A percentile compares a stretch with the other conserved stretches of the same genome.
Conservation (phyloP, 148 eudicot species). For the Vaccinium corymbosum region DNA sequence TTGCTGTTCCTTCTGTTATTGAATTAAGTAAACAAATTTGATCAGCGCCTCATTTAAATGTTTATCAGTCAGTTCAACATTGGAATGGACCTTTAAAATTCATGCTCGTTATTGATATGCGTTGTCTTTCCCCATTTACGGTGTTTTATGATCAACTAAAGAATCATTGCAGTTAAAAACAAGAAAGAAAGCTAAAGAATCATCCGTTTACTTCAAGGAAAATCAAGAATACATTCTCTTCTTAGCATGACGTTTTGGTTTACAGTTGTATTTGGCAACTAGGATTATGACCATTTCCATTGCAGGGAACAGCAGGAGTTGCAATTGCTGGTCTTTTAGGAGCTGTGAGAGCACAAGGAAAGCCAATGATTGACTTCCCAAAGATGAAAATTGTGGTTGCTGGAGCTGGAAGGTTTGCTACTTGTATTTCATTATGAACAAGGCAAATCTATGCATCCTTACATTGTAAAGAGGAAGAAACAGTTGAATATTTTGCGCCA, state of each 20-base stretch:
- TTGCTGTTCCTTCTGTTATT: not conserved
- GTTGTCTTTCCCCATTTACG: not conserved
- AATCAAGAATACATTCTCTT: not conserved
- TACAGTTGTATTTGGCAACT: not conserved
- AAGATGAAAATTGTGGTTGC: constrained; percentile 96
- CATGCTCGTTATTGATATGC: not conserved
- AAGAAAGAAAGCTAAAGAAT: not conserved
- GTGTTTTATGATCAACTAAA: not conserved
- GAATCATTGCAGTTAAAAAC: no score
- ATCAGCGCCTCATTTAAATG: not conserved
- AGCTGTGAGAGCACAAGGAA: constrained; percentile 98
- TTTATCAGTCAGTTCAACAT: not conserved
- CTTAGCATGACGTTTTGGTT: not conserved
- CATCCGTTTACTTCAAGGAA: not conserved
- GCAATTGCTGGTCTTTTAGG: constrained; percentile 98
- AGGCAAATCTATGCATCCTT: not conserved
- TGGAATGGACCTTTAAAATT: not conserved
- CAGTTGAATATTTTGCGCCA: not conserved
- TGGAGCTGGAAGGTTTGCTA: constrained; percentile 92
- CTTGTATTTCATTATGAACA: constrained; percentile 6
- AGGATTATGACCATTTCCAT: constrained; percentile 16
- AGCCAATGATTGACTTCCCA: constrained; percentile 94
- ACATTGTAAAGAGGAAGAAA: not conserved
- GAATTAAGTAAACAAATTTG: not conserved
- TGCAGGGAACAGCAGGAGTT: constrained; percentile 98